A percentile compares a stretch with the other conserved stretches of the same genome.
phyloP scores from a whole-genome alignment of 495 filamentous ascomycete genomes.

The Massariosphaeria phaeospora region DNA sequence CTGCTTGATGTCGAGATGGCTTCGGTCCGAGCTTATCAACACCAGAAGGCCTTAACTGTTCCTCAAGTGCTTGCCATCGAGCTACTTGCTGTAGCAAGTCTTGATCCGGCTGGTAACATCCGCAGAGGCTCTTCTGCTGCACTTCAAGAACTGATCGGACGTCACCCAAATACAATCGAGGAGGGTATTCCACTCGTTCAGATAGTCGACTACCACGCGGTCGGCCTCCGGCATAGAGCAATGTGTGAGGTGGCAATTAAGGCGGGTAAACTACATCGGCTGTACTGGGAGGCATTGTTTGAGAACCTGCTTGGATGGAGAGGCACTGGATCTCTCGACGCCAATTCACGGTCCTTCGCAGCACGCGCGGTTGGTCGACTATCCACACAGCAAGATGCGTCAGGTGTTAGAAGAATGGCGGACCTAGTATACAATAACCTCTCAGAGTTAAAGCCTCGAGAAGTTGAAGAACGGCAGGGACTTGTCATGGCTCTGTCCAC shows the following conservation, averaged over 20 bases:
- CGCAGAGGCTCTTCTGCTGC: conserved; percentile 87
- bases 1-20: conserved; percentile 55
- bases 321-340: conserved; percentile 73
- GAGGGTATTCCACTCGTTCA: conserved; percentile 83
- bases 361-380: conserved; percentile 63
- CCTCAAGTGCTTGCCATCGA: conserved; percentile 74
- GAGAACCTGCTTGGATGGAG: conserved; percentile 78
- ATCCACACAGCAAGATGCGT: conserved; percentile 33
- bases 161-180: conserved; percentile 77
- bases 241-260: conserved; percentile 67
- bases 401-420: conserved; percentile 14
- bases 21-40: conserved; percentile 21
- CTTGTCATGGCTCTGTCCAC: conserved; percentile 30
- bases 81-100: conserved; percentile 72
- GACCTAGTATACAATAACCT: conserved; percentile 25
- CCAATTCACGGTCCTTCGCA: conserved; percentile 63
- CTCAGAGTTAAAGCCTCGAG: conserved; percentile 8
- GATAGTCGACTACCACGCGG: conserved; percentile 85
- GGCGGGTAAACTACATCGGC: conserved; percentile 56
- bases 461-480: conserved; percentile 40
- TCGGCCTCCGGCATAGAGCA: conserved; percentile 78
- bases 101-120: conserved; percentile 90
- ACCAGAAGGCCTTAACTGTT: conserved; percentile 44
- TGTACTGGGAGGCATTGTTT: conserved; percentile 67
- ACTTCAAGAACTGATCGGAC: conserved; percentile 86